Base-by-base conservation (phyloP, 2,329 filamentous ascomycete genomes). In the Alternaria arbusti region DNA sequence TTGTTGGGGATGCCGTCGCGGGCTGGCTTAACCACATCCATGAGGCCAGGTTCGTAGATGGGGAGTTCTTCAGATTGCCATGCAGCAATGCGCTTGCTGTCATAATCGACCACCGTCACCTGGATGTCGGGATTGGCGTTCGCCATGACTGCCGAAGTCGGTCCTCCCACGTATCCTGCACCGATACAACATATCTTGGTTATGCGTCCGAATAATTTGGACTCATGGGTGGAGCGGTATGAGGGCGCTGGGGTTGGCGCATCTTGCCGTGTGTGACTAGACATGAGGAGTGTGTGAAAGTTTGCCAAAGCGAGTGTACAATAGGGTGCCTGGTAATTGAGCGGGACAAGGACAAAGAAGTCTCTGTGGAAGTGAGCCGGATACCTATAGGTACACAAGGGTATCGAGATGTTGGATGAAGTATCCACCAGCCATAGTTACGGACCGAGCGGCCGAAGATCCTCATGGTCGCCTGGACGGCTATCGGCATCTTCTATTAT, bases 1-100 rank as follows among this genome's bases (percentile, higher is more conserved):
- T 70, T 76, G 47, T 54, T 54, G 6, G 63, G 11, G 20, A 55
- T 58, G 13, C 79, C 80, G 60, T 85, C 82, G 32, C 90, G 86
- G 55, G 88, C 86, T 51, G 88, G 83, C 64, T 87, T 85, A 30
- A 94, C 88, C 61, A 94, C 87, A 54, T 92, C 86, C 57, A 86
- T 82, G 25, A 95, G 84, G 11, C 89, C 90, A 0, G 90, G 90
- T 79, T 95, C 92, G 79, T 92, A 90, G 65, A 94, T 91, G 46
- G 92, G 92, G 15, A 93, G 86, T 67, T 90, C 86, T 47, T 85
- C 83, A 1, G 91, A 92, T 71, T 92, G 90, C 92, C 92, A 95
- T 63, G 87, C 86, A 54, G 84, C 85, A 66, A 94, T 92, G 49
- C 91, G 87, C 43, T 78, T 80, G 55, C 83, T 83, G 75, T 92